phyloP scores from a whole-genome alignment of 768 basidiomycete genomes.

The Pulveroboletus ravenelii region DNA sequence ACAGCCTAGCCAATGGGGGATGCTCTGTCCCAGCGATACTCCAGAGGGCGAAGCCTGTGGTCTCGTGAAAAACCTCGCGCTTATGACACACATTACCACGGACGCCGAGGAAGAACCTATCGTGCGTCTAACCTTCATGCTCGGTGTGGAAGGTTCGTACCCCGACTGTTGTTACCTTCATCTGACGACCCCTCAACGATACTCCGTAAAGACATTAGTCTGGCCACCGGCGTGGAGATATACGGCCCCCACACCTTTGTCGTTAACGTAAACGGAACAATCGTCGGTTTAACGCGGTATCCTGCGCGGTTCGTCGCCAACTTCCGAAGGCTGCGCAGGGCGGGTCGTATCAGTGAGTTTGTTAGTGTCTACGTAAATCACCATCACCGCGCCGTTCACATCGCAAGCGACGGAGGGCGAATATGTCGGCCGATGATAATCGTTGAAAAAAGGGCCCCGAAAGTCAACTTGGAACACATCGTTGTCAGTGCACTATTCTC shows the following conservation, averaged over 20 bases:
- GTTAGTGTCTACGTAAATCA: conserved; percentile 95
- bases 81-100: conserved; percentile 99
- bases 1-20: conserved; percentile 99
- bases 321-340: conserved; percentile 89
- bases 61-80: conserved; percentile 93
- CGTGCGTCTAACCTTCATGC: conserved; percentile 81
- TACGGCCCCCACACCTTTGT: conserved; percentile 91
- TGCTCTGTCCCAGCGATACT: conserved; percentile 96
- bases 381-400: conserved; percentile 91
- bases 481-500: conserved; percentile 38
- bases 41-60: conserved; percentile 99
- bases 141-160: conserved; percentile 89
- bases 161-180: conserved; percentile 4
- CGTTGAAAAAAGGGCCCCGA: conserved; percentile 74
- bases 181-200: conserved; percentile 10
- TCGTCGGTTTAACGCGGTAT: conserved; percentile 87
- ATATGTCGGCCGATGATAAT: conserved; percentile 98
- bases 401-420: conserved; percentile 94
- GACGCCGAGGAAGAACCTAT: conserved; percentile 97
- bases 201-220: conserved; percentile 65
- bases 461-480: conserved; percentile 79
- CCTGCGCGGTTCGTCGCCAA: conserved; percentile 82
- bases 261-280: conserved; percentile 95
- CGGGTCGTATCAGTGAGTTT: conserved; percentile 91
- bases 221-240: conserved; percentile 92